phyloP scores from a whole-genome alignment of 192 early-diverging fungal genomes.

The Podila horticola region DNA sequence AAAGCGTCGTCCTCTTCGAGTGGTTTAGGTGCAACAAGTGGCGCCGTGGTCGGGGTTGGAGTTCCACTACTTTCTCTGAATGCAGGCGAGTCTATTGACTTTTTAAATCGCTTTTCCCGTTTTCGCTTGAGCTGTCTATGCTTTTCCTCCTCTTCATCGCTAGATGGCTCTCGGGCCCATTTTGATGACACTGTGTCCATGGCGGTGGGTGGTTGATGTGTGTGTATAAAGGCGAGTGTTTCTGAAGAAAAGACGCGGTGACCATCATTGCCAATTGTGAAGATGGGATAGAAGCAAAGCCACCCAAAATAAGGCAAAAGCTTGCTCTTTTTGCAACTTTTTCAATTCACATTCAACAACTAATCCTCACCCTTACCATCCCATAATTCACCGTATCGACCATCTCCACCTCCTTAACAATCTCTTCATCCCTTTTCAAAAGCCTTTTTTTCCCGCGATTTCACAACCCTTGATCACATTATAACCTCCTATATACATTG shows the following conservation, averaged over 20 bases:
- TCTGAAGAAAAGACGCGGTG: no score
- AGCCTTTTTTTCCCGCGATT: no score
- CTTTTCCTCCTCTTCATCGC: constrained; percentile 39
- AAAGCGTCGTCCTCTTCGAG: not conserved
- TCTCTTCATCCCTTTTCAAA: no score
- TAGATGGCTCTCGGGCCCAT: constrained; percentile 39
- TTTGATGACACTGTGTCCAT: constrained; percentile 35
- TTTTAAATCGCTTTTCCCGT: constrained; percentile 37
- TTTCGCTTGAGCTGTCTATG: constrained; percentile 12
- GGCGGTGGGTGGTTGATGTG: not conserved
- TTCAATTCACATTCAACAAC: no score
- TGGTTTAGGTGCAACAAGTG: not conserved
- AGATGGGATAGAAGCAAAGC: not conserved
- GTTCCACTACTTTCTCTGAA: constrained; percentile 38
- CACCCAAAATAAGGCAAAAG: not conserved
- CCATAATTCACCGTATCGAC: no score
- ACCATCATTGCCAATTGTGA: not conserved
- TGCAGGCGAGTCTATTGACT: constrained; percentile 30
- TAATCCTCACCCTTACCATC: no score
- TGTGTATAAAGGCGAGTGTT: constrained; percentile 1
- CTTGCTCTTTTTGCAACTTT: no score
- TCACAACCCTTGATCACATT: no score
- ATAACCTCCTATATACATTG: no score
- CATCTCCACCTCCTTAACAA: no score
- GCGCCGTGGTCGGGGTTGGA: constrained; percentile 2